Conservation (phyloP, 306 rosid species). For the Amphicarpaea edgeworthii region DNA sequence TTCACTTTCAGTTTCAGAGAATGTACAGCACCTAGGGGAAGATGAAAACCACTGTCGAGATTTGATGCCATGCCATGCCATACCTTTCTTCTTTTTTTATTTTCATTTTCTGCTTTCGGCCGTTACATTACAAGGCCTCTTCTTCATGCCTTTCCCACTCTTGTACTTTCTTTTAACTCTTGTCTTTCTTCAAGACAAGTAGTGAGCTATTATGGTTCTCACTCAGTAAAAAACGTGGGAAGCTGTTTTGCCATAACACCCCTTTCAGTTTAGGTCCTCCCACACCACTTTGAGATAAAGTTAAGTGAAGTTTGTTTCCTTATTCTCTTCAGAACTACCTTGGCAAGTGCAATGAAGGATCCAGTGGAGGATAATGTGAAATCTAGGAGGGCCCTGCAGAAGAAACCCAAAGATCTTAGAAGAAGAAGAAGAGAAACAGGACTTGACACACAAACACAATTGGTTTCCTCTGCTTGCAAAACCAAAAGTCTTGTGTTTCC, state of each 20-base stretch:
- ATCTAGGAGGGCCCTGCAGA: constrained; percentile 42
- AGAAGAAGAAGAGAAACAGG: constrained; percentile 50
- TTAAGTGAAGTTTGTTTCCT: constrained; percentile 28
- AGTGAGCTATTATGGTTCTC: constrained; percentile 28
- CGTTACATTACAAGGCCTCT: constrained; percentile 48
- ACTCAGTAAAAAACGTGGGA: constrained; percentile 24
- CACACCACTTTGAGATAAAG: neutral
- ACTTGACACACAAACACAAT: constrained; percentile 15
- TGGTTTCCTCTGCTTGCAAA: constrained; percentile 45
- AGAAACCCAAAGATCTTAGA: constrained; percentile 46
- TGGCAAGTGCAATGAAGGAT: constrained; percentile 51
- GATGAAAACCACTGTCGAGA: constrained; percentile 55
- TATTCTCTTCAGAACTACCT: constrained; percentile 34
- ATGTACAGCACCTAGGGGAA: constrained; percentile 54
- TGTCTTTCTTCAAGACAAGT: constrained; percentile 20
- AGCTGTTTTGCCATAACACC: constrained; percentile 2
- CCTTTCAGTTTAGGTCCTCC: neutral
- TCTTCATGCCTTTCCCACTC: constrained; percentile 39
- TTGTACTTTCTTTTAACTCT: constrained; percentile 37
- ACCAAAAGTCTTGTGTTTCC: constrained; percentile 52
- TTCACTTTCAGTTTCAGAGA: constrained; percentile 53
- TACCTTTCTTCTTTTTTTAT: constrained; percentile 24
- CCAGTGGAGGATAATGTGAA: constrained; percentile 49
- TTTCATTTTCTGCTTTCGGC: constrained; percentile 47
- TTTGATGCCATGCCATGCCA: constrained; percentile 51